Percentiles rank a stretch among this genome's conserved stretches.
Conservation (phyloP, 2,329 filamentous ascomycete species). For the Diaporthe sp. region DNA sequence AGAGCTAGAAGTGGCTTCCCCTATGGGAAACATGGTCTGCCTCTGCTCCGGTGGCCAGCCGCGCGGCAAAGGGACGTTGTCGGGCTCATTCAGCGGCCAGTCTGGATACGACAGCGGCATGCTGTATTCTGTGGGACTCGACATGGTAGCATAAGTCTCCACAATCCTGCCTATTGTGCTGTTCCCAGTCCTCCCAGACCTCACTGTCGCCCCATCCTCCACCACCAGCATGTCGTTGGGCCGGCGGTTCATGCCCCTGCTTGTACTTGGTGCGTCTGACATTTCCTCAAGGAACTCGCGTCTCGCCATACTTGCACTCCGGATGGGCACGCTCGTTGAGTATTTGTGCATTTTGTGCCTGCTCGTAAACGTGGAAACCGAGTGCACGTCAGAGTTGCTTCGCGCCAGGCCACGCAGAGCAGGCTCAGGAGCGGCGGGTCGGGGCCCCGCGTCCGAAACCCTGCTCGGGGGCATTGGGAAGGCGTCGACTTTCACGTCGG, state of each 20-base stretch:
- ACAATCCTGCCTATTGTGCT: conserved; percentile 25
- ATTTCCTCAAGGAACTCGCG: neutral
- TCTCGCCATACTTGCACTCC: conserved; percentile 14
- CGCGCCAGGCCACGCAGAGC: neutral
- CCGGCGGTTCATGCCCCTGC: neutral
- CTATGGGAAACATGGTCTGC: conserved; percentile 27
- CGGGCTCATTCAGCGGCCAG: conserved; percentile 18
- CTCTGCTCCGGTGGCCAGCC: conserved; percentile 14
- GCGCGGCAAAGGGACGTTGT: conserved; percentile 18
- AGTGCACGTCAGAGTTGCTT: conserved; percentile 11
- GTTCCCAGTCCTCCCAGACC: conserved; percentile 15
- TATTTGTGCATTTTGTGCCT: conserved; percentile 23
- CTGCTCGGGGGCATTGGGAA: neutral
- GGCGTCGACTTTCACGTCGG: neutral
- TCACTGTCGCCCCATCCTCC: conserved; percentile 12
- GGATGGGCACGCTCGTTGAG: conserved; percentile 8
- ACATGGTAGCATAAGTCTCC: conserved; percentile 11
- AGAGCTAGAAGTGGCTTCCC: conserved; percentile 11
- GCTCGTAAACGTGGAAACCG: conserved; percentile 4
- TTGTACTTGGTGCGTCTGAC: neutral
- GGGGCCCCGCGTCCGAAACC: neutral
- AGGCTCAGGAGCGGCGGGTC: neutral
- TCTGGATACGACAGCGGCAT: conserved; percentile 7
- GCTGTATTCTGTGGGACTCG: neutral
- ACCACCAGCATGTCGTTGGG: neutral